Base-by-base conservation (phyloP, 192 early-diverging fungal genomes). In the Dissophora globulifera region DNA sequence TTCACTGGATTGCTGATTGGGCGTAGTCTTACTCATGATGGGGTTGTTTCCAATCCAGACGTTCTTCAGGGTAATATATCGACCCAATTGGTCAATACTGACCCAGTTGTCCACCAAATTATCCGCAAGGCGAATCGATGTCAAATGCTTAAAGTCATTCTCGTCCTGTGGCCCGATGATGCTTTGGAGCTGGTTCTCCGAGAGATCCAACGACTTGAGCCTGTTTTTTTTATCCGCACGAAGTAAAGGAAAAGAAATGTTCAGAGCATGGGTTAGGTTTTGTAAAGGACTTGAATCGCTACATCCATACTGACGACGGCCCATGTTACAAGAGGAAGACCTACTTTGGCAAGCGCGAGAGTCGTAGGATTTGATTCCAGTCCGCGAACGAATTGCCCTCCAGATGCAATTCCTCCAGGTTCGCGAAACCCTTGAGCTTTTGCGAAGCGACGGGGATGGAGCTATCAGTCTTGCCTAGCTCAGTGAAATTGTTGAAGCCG, bases 341-440 rank as follows among this genome's bases (percentile, higher is more conserved):
- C 42, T 80, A 87, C 86, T 58, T 84, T 54, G 78, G 75, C 4
- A 85, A 57, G 0, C 53, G 60, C 13, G 70, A 62, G 8, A 88
- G 78, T n/a, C 56, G 51, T 16, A 52, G 26, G 27, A 88, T 60
- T 47, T 83, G 65, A 2, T 72, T 68, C 84, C 83, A 88, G 20
- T 72, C 71, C 19, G 52, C 47, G 20, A 88, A 58, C 10, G 27
- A 4, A 43, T 88, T 88, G 19, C 74, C 59, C 30, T 88, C 86
- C 22, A 88, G 42, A 51, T 88, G 84, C 8, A 88, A 38, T 16
- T 74, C 56, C 53, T 88, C 72, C 20, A 88, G 60, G 19, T 83
- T 79, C 33, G 47, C 46, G 53, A 85, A 82, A 7, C 71, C 69
- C 23, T 63, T 69, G 20, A 75, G 20, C 48, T 78, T 65, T 59